These are phyloP conservation scores for Boletales sp. DNA, from an alignment of 768 basidiomycete species.

Conservation along the genomic window DNA sequence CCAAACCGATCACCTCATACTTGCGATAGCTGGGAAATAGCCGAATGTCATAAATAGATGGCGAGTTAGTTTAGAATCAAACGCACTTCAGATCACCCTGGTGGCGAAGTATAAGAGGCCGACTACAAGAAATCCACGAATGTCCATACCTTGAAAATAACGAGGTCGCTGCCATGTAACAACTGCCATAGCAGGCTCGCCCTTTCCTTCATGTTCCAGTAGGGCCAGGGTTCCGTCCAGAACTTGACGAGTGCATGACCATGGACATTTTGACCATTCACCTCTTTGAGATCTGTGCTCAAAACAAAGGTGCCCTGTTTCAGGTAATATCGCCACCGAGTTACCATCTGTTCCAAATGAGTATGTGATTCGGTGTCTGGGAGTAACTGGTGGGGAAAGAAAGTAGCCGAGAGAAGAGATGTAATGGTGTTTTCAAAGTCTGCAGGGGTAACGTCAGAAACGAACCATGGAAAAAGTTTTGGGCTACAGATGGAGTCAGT, in stretches of 20 bases:
- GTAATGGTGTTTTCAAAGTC: slow-evolving; percentile 69
- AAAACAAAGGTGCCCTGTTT: slow-evolving; percentile 66
- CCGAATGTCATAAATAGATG: not conserved
- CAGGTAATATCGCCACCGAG: slow-evolving; percentile 74
- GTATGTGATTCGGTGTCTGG: slow-evolving; percentile 26
- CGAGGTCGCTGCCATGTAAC: slow-evolving; percentile 57
- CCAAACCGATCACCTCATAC: slow-evolving; percentile 39
- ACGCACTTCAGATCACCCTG: slow-evolving; percentile 90
- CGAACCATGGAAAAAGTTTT: slow-evolving; percentile 96
- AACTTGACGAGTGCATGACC: slow-evolving; percentile 40
- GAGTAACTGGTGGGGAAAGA: slow-evolving; percentile 43
- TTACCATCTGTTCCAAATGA: slow-evolving; percentile 57
- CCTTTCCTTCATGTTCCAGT: slow-evolving; percentile 64
- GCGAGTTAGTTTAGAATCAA: not conserved
- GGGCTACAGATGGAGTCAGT: slow-evolving; percentile 49
- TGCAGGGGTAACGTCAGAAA: slow-evolving; percentile 86
- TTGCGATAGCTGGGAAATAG: slow-evolving; percentile 67
- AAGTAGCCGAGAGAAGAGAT: slow-evolving; percentile 53
- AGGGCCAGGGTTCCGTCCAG: slow-evolving; percentile 74
- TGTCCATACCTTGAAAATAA: slow-evolving; percentile 74
- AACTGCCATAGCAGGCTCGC: slow-evolving; percentile 49
- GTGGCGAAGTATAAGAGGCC: slow-evolving; percentile 16
- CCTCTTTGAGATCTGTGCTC: slow-evolving; percentile 38
- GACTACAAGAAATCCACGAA: not conserved
- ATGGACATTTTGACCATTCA: slow-evolving; percentile 20